Base-by-base conservation (phyloP, 1,139 yeast genomes). In the Candida dubliniensis region DNA sequence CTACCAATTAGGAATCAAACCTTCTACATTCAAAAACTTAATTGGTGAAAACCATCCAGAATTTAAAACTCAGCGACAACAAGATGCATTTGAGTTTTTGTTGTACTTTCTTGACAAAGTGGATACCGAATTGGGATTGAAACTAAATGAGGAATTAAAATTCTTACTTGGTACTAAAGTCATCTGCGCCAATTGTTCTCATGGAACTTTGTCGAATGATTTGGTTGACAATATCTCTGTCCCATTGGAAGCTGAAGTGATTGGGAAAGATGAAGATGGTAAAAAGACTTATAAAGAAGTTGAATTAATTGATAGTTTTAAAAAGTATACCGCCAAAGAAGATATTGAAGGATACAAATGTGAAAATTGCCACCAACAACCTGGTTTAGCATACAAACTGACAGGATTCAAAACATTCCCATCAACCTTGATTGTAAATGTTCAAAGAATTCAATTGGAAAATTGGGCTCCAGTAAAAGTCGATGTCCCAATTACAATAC, bases 21-120 rank as follows among this genome's bases (percentile, higher is more conserved):
- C 96, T 0, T 70, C 80, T 1, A 76, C 84, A 47, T 84, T 93
- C 63, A 93, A 91, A 61, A 69, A 78, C 3, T 68, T 89, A 25
- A 72, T 95, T 44, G 97, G 96, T 1, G 77, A 77, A 44, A 81
- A 81, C 36, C 95, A 93, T 62, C 74, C 76, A 12, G 99, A 93
- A 58, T 93, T 93, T 57, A 75, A 84, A 38, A 84, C 96, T 0
- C 87, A 84, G 75, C 80, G 82, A 55, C 99, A 93, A 59, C 99
- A 93, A 61, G 99, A 93, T 69, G 95, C 98, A 0, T 87, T 84
- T 70, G 99, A 93, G 61, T 95, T 90, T 59, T 76, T 90, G 62
- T 68, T 80, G 8, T 84, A 83, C 59, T 64, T 91, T 15, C 57
- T 84, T 32, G 87, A 84, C 47, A 76, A 79, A 52, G 62, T 88